Percentiles rank a stretch among this genome's conserved stretches.
Conservation (phyloP, 306 rosid genomes). For the Mucuna pruriens region DNA sequence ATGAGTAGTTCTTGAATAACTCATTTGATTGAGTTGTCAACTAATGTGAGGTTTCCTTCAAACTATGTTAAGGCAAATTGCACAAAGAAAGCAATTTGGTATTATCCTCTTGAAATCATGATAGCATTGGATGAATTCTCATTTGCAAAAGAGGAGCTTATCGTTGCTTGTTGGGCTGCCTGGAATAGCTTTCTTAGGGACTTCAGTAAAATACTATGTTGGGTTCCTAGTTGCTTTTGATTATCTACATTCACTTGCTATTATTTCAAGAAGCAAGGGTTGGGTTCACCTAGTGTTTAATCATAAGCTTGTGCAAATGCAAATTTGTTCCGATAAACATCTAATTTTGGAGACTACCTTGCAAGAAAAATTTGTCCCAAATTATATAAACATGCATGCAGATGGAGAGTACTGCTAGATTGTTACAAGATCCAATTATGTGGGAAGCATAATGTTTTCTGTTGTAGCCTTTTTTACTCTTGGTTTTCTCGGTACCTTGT, state of each 20-base stretch:
- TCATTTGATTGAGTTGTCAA: constrained; percentile 85
- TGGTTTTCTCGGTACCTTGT: too few relatives aligned
- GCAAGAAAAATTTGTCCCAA: constrained; percentile 90
- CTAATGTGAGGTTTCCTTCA: constrained; percentile 77
- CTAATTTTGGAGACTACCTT: constrained; percentile 85
- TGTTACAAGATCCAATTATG: constrained; percentile 97
- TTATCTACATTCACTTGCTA: constrained; percentile 88
- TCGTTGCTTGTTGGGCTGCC: constrained; percentile 69
- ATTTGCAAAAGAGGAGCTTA: constrained; percentile 81
- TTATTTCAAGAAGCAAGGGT: constrained; percentile 89
- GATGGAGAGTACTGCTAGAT: constrained; percentile 81
- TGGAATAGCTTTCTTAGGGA: constrained; percentile 82
- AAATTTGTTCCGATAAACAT: constrained; percentile 78
- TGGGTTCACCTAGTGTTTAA: constrained; percentile 77
- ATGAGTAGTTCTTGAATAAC: constrained; percentile 76
- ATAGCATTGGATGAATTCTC: constrained; percentile 72
- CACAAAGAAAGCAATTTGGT: constrained; percentile 85
- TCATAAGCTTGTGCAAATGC: constrained; percentile 79
- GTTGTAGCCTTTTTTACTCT: too few relatives aligned
- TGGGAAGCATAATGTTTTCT: too few relatives aligned
- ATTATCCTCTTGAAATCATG: constrained; percentile 93
- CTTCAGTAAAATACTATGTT: constrained; percentile 67
- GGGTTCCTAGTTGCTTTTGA: constrained; percentile 92
- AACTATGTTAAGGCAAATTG: constrained; percentile 86
- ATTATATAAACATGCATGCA: constrained; percentile 74